Percentiles rank a stretch among this genome's conserved stretches.
These are phyloP conservation scores for Candida ficus DNA, from an alignment of 805 yeast species.

Conservation along the genomic window DNA sequence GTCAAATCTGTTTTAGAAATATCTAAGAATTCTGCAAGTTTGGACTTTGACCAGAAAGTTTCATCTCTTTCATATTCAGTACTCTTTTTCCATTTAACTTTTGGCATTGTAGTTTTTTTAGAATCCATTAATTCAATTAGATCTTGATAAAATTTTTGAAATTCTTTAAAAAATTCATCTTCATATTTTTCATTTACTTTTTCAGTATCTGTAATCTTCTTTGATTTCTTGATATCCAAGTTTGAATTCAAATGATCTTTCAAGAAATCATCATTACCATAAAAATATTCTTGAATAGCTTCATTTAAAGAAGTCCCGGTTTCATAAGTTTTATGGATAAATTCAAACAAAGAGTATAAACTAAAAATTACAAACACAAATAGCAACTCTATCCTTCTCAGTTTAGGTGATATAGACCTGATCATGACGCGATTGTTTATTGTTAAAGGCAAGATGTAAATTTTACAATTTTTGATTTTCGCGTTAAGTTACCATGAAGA, in stretches of 20 bases:
- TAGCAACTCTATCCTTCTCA: no score
- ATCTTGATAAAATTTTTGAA: slow-evolving; percentile 15
- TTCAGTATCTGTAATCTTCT: not conserved
- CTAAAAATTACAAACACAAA: no score
- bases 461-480: no score
- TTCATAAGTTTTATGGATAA: no score
- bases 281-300: slow-evolving; percentile 4
- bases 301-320: not conserved
- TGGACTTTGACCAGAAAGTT: slow-evolving; percentile 35
- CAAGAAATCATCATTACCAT: not conserved
- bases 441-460: no score
- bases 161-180: slow-evolving; percentile 2
- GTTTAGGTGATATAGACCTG: no score
- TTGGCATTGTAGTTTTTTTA: slow-evolving; percentile 14
- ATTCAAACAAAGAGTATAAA: not conserved
- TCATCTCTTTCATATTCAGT: slow-evolving; percentile 45
- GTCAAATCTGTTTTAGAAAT: slow-evolving; percentile 1
- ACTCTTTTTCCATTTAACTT: slow-evolving; percentile 4
- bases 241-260: slow-evolving; percentile 5
- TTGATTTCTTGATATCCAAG: slow-evolving; percentile 5
- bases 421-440: no score
- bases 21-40: slow-evolving; percentile 9
- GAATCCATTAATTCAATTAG: slow-evolving; percentile 12
- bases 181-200: not conserved
- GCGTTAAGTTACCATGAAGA: no score